Conservation (phyloP, 108 stramenopile genomes). For the Cyclotella atomus region DNA sequence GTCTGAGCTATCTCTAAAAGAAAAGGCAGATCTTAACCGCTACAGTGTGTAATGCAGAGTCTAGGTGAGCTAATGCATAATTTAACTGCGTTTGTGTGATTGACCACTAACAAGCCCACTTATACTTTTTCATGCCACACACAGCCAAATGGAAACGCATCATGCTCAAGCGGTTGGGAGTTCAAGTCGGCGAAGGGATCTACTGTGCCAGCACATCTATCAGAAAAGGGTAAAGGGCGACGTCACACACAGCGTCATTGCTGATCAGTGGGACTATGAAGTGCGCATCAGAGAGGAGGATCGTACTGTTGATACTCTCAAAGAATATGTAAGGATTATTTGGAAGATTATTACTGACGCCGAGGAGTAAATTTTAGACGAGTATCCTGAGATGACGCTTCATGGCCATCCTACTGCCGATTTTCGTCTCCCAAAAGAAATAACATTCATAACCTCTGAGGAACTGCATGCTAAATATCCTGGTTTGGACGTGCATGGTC, state of each 20-base stretch:
- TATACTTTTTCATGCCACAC: too few relatives aligned
- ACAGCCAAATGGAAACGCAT: conserved; percentile 64
- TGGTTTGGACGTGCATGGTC: conserved; percentile 32
- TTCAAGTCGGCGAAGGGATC: conserved; percentile 52
- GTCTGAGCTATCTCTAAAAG: conserved; percentile 7
- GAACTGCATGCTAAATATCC: conserved; percentile 54
- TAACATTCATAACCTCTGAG: conserved; percentile 57
- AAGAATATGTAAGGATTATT: conserved; percentile 46
- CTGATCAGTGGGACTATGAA: conserved; percentile 66
- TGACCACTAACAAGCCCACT: too few relatives aligned
- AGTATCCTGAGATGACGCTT: conserved; percentile 53
- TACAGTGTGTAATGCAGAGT: conserved; percentile 42
- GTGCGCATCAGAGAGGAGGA: conserved; percentile 46
- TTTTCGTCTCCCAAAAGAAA: conserved; percentile 51
- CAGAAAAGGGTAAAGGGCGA: conserved; percentile 63
- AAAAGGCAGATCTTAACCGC: conserved; percentile 5
- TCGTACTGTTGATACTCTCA: conserved; percentile 51
- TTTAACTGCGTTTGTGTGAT: too few relatives aligned
- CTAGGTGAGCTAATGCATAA: too few relatives aligned
- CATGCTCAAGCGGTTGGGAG: conserved; percentile 45
- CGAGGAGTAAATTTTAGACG: conserved; percentile 49
- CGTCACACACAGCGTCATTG: conserved; percentile 52
- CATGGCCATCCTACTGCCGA: conserved; percentile 43
- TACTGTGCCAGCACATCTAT: conserved; percentile 51
- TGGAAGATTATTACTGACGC: conserved; percentile 59